A percentile compares a stretch with the other conserved stretches of the same genome.
phyloP scores from a whole-genome alignment of 2,329 filamentous ascomycete genomes.

The Pseudocercospora ulei region DNA sequence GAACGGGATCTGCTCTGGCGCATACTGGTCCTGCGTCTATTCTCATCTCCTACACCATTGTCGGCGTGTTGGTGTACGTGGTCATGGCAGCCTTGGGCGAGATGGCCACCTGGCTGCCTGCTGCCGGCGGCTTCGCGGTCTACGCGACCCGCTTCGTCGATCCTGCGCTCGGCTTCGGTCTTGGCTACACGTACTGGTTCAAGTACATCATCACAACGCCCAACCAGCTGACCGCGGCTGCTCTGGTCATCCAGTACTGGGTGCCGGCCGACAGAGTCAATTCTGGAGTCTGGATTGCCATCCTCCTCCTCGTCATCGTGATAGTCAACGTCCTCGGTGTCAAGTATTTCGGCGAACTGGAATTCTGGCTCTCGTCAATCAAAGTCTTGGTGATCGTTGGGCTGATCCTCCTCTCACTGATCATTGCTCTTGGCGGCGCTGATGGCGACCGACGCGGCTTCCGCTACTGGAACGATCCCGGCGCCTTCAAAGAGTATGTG shows the following conservation, averaged over 20 bases:
- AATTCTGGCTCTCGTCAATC: constrained; percentile 43
- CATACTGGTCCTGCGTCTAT: constrained; percentile 53
- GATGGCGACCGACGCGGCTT: constrained; percentile 35
- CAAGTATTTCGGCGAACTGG: constrained; percentile 47
- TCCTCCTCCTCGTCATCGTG: constrained; percentile 41
- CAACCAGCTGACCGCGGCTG: constrained; percentile 72
- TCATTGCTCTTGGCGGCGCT: constrained; percentile 29
- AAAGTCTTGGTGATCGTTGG: constrained; percentile 43
- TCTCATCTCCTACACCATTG: constrained; percentile 59
- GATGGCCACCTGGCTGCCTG: constrained; percentile 74
- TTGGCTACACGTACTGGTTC: constrained; percentile 49
- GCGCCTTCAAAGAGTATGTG: constrained; percentile 39
- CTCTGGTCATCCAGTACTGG: constrained; percentile 73
- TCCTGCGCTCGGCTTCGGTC: constrained; percentile 67
- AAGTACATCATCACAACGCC: constrained; percentile 79
- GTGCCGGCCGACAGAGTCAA: constrained; percentile 39
- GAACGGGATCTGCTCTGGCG: constrained; percentile 46
- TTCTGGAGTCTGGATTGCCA: constrained; percentile 56
- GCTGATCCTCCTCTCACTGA: constrained; percentile 38
- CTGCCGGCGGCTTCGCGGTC: constrained; percentile 69
- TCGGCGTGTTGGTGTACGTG: constrained; percentile 64
- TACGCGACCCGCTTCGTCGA: constrained; percentile 73
- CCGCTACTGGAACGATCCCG: constrained; percentile 39
- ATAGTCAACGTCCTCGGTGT: constrained; percentile 49
- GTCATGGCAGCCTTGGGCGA: constrained; percentile 76